Percentiles rank a stretch among this genome's conserved stretches.
These are phyloP conservation scores for Fusarium musae DNA, from an alignment of 2,329 filamentous ascomycete species.

Conservation along the genomic window DNA sequence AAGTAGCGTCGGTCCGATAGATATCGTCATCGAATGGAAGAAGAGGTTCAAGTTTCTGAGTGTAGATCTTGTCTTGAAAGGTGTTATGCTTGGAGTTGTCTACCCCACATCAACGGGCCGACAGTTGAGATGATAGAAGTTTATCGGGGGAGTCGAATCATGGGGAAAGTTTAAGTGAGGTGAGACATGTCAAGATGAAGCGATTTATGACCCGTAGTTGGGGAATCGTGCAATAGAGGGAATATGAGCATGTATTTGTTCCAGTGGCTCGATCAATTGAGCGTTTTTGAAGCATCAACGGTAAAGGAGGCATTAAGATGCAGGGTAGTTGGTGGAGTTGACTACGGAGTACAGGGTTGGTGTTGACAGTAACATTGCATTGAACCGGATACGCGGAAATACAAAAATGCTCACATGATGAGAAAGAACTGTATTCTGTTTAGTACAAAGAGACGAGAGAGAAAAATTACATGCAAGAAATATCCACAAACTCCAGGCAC, in stretches of 20 bases:
- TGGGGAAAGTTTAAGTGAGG: not conserved
- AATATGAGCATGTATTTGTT: not conserved
- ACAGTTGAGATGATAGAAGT: not conserved
- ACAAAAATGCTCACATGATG: not conserved
- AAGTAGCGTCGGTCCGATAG: conserved; percentile 5
- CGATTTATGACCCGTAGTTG: not conserved
- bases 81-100: not conserved
- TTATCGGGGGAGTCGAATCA: not conserved
- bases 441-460: too few relatives aligned
- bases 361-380: not conserved
- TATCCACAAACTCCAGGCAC: not conserved
- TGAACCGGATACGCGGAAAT: not conserved
- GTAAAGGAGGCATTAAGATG: not conserved
- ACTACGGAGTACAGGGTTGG: not conserved
- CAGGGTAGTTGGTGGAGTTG: not conserved
- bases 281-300: not conserved
- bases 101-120: not conserved
- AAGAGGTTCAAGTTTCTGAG: not conserved
- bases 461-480: not conserved
- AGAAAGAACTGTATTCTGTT: too few relatives aligned
- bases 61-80: not conserved
- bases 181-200: not conserved
- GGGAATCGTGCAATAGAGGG: rapidly evolving
- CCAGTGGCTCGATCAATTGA: not conserved
- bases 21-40: not conserved